A percentile compares a stretch with the other conserved stretches of the same genome.
These are phyloP conservation scores for Rheum nobile DNA, from an alignment of 148 eudicot genomes.

Conservation along the genomic window DNA sequence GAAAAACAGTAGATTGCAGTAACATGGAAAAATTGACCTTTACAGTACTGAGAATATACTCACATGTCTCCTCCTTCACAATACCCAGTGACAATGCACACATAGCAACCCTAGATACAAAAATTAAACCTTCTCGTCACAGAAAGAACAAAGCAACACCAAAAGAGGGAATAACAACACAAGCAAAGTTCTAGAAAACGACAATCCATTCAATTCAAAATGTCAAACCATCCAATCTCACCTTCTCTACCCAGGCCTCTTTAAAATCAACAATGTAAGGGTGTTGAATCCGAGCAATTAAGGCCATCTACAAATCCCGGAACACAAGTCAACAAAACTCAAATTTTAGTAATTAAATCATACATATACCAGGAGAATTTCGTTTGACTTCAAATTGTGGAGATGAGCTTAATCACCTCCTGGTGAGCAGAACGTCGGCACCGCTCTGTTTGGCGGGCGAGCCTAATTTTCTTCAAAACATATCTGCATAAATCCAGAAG, in stretches of 20 bases:
- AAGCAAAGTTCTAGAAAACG: constrained; percentile 1
- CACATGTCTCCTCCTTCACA: constrained; percentile 99
- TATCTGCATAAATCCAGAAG: constrained; percentile 35
- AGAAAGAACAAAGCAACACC: not conserved
- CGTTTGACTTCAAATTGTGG: not conserved
- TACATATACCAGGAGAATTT: not conserved
- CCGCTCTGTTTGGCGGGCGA: constrained; percentile 92
- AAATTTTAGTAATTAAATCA: not conserved
- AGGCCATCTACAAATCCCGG: constrained; percentile 59
- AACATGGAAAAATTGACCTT: not conserved
- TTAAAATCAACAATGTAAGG: constrained; percentile 89
- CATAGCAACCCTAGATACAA: constrained; percentile 83
- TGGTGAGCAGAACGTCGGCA: constrained; percentile 99
- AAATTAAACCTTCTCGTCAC: constrained; percentile 6
- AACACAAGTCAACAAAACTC: not conserved
- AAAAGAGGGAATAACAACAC: not conserved
- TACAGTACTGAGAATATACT: constrained; percentile 24
- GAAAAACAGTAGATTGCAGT: constrained; percentile 1
- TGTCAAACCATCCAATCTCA: constrained; percentile 21
- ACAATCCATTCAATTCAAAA: not conserved
- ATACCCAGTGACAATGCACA: constrained; percentile 95
- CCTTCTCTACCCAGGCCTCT: constrained; percentile 99
- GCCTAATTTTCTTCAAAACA: constrained; percentile 92
- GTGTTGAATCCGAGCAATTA: constrained; percentile 87
- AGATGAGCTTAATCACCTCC: constrained; percentile 36